Base-by-base conservation (phyloP, 495 filamentous ascomycete species). In the Xanthoparmelia taractica region DNA sequence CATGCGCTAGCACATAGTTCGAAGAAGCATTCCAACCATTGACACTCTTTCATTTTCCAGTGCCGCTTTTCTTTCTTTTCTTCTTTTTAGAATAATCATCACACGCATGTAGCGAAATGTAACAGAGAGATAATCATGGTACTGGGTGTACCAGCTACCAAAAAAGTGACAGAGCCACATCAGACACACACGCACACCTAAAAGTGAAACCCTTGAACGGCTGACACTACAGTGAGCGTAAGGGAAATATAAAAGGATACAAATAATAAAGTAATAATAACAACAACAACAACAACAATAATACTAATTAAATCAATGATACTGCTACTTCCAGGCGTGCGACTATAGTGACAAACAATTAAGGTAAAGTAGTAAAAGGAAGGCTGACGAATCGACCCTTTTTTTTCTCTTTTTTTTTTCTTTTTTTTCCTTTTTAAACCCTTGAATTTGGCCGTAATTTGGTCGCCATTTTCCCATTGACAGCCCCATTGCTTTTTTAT, bases 11-110 rank as follows among this genome's bases (percentile, higher is more conserved):
- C 37, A 52, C 18, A 37, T 31, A 36, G 62, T 57, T 34, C 41
- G 27, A 60, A 58, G 10, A 58, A 41, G 29, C 33, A 34, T 25
- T 61, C n/a, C 61, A 23, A 61, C 38, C 57, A 67, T 34, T 29
- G 18, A 38, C 45, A n/a, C 58, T 25, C 56, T 38, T 41, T 38
- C 40, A 68, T 66, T 68, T 60, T 70, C 66, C 66, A 68, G 58
- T 56, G 63, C 63, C 64, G 65, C 65, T 65, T 68, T 55, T 48
- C 23, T 1, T 0, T 20, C 20, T 2, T 48, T 31, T 27, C 29
- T 52, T 27, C 29, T 27, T 2, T 43, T 13, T 25, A 8, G 13
- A 50, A 7, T 13, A 4, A 12, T 11, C 8, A 27, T 48, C 5
- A 36, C 34, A 36, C 34, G 10, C 5, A 10, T 36, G 34, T 36